Percentiles rank a stretch among this genome's conserved stretches.
These are phyloP conservation scores for Aspergillus sp. DNA, from an alignment of 2,329 filamentous ascomycete genomes.

Conservation along the genomic window DNA sequence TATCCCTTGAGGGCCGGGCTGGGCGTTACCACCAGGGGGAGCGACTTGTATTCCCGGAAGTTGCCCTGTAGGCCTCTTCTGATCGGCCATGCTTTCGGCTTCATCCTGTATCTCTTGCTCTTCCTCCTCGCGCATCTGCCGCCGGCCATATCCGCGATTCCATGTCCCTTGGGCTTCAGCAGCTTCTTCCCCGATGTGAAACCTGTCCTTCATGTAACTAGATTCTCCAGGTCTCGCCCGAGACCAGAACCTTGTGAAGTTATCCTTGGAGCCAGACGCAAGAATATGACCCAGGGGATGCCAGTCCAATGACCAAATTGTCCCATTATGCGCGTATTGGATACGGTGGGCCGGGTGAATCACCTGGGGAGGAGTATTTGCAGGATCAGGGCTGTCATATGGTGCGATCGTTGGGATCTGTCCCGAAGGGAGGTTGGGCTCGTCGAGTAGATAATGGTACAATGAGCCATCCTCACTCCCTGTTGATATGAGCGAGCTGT, in stretches of 20 bases:
- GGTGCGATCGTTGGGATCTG: slow-evolving; percentile 64
- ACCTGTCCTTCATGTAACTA: slow-evolving; percentile 79
- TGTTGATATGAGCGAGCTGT: slow-evolving; percentile 79
- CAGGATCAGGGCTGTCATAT: slow-evolving; percentile 73
- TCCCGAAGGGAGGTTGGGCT: slow-evolving; percentile 74
- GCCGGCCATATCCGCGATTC: slow-evolving; percentile 67
- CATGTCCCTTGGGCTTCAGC: slow-evolving; percentile 94
- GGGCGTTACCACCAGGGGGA: slow-evolving; percentile 46
- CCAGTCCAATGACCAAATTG: slow-evolving; percentile 97
- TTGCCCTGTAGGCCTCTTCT: slow-evolving; percentile 62
- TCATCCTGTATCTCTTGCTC: slow-evolving; percentile 91
- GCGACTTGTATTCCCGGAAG: slow-evolving; percentile 47
- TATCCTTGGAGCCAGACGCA: slow-evolving; percentile 90
- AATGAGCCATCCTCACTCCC: slow-evolving; percentile 84
- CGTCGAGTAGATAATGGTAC: slow-evolving; percentile 90
- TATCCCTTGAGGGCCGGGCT: slow-evolving; percentile 30
- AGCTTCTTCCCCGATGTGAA: slow-evolving; percentile 88
- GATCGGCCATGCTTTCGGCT: slow-evolving; percentile 82
- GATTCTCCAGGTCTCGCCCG: slow-evolving; percentile 77
- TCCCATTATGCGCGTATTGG: slow-evolving; percentile 82
- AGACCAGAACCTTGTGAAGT: slow-evolving; percentile 95
- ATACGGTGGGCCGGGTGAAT: slow-evolving; percentile 85
- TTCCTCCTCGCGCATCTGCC: slow-evolving; percentile 80
- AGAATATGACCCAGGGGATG: slow-evolving; percentile 93
- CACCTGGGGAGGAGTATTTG: slow-evolving; percentile 73